Conservation (phyloP, 2,329 filamentous ascomycete genomes). For the Sporothrix euskadiensis region DNA sequence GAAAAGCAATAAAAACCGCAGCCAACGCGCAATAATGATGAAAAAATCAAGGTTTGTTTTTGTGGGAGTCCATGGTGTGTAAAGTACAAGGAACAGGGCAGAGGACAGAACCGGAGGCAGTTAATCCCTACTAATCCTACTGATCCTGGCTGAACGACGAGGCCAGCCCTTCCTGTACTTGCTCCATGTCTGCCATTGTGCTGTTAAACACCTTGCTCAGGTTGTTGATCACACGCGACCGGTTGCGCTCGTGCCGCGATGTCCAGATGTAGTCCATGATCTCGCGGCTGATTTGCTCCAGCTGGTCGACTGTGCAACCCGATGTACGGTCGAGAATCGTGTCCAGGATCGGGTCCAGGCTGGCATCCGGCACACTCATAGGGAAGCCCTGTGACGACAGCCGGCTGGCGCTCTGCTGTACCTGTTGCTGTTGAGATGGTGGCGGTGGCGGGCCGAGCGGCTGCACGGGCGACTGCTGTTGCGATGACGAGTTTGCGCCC, state of each 20-base stretch:
- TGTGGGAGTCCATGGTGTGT: no score
- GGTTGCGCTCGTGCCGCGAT: constrained; percentile 77
- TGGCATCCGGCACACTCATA: constrained; percentile 49
- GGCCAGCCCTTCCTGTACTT: constrained; percentile 50
- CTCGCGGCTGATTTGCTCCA: constrained; percentile 88
- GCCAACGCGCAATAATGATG: background rate
- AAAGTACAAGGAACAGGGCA: no score
- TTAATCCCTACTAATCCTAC: background rate
- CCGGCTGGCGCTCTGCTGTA: constrained; percentile 39
- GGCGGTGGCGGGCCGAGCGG: constrained; percentile 29
- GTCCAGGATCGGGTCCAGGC: constrained; percentile 60
- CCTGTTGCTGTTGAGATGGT: constrained; percentile 42
- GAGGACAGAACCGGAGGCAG: background rate
- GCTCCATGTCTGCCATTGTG: constrained; percentile 67
- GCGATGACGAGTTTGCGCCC: constrained; percentile 15
- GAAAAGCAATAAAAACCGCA: background rate
- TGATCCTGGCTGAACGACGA: constrained; percentile 46
- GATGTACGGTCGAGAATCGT: constrained; percentile 67
- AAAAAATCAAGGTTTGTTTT: background rate
- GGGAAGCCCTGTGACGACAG: constrained; percentile 49
- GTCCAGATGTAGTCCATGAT: constrained; percentile 91
- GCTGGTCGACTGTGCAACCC: constrained; percentile 84
- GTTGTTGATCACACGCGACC: constrained; percentile 61
- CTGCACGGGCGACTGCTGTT: constrained; percentile 17
- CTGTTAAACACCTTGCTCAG: constrained; percentile 74